These are phyloP conservation scores for Tolypocladium cylindrosporum DNA, from an alignment of 2,329 filamentous ascomycete species.

Conservation along the genomic window DNA sequence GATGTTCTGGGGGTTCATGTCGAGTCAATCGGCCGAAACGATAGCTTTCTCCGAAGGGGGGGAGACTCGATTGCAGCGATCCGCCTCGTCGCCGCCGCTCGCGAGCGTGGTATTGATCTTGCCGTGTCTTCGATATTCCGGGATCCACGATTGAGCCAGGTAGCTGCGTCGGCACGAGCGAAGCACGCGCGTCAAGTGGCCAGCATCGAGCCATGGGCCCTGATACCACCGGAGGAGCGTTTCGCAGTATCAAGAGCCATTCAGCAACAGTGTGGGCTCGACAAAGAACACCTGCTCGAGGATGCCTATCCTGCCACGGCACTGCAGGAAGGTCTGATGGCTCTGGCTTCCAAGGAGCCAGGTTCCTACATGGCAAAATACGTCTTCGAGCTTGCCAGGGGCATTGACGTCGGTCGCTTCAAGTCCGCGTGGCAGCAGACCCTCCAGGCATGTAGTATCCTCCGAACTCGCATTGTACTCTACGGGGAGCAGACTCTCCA, in stretches of 20 bases:
- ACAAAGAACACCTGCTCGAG: not conserved
- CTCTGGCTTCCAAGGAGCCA: slow-evolving; percentile 18
- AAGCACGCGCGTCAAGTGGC: too few relatives aligned
- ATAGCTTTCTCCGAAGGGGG: too few relatives aligned
- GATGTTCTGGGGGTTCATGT: too few relatives aligned
- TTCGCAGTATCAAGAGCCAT: too few relatives aligned
- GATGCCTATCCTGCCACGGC: slow-evolving; percentile 30
- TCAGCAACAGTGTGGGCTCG: too few relatives aligned
- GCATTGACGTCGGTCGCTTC: slow-evolving; percentile 12
- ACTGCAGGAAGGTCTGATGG: slow-evolving; percentile 29
- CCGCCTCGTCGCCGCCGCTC: too few relatives aligned
- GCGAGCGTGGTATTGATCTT: too few relatives aligned
- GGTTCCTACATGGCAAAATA: slow-evolving; percentile 26
- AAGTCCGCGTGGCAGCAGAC: slow-evolving; percentile 15
- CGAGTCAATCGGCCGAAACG: too few relatives aligned
- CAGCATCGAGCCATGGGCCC: not conserved
- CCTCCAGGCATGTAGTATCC: slow-evolving; percentile 1
- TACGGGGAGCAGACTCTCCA: not conserved
- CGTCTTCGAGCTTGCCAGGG: slow-evolving; percentile 10
- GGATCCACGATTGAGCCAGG: too few relatives aligned
- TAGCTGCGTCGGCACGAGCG: not conserved
- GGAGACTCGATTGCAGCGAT: not conserved
- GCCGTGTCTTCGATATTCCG: too few relatives aligned
- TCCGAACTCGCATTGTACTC: slow-evolving; percentile 5
- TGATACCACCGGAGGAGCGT: not conserved